Base-by-base conservation (phyloP, 2,329 filamentous ascomycete species). In the Sporothrix pallida region DNA sequence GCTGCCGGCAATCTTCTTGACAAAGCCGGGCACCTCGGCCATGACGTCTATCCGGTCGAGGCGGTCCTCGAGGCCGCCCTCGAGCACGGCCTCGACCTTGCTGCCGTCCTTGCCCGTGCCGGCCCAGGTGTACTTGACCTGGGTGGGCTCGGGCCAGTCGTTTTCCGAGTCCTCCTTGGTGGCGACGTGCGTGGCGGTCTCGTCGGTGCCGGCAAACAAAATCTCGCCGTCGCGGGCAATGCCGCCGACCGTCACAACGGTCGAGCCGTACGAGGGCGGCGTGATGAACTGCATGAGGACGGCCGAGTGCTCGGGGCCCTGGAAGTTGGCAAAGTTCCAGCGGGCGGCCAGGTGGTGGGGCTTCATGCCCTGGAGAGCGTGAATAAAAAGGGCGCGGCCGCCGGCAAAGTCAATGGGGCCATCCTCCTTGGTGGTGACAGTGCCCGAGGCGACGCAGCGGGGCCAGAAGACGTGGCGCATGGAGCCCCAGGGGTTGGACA, bases 381-480 rank as follows among this genome's bases (percentile, higher is more conserved):
- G 92, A 77, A 92, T 87, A 83, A 94, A 95, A 79, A 97, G 85
- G 46, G 91, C 94, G 76, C 87, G 89, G 73, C 95, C 95, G 73
- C 96, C 96, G 79, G 89, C 91, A 81, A 97, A 90, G 81, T 97
- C 91, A 75, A 97, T 86, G 52, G 92, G 89, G 67, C 94, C 93
- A 48, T 93, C 90, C 78, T 92, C 90, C 78, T 92, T 88, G 75
- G 94, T 97, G 76, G 93, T 90, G 81, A 98, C 94, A 77, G 88
- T 93, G 70, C 96, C 96, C 82, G 95, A 92, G 13, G 92, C 89
- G 65, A 86, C 87, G 83, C 93, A 96, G 77, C 95, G 89, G 46
- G 96, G 95, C 96, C 96, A 99, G 85, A 99, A 98, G 46, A 89
- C 89, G 82, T 99, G 96, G 80, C 92, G 89, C 91, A 99, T 97